Evolutionary conservation across 164 flowering plant species (phyloP), one percentile per base, ranked within the genome.

Genomic region (Umbellularia californica): DNA sequence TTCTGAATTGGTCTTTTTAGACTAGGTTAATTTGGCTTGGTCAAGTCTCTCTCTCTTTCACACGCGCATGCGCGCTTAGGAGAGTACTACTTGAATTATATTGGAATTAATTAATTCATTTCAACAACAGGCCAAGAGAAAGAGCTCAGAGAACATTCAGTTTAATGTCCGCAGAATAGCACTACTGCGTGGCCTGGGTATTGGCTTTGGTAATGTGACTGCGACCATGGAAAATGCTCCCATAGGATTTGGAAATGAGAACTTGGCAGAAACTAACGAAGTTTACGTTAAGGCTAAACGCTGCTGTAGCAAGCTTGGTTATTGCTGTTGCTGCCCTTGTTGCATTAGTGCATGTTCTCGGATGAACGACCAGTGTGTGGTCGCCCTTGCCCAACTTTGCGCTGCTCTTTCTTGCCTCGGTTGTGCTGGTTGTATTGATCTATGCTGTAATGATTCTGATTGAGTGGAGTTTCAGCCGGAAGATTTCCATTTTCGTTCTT

Each of bases 251-350:
- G 84, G 78, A 41, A 86, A 83, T 65, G 58, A 25, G 10, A 72
- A 73, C 15, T 13, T 67, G 24, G 15, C 28, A 10, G 97, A 85
- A 20, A 5, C 75, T 15, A 95, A 88, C 50, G 76, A 82, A 0
- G 75, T 87, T n/a, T 82, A 74, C 0, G 86, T 77, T 74, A 92
- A 91, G 33, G 88, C 94, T 52, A 83, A 89, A 17, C 84, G 82
- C 68, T 90, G 90, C 71, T 90, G 91, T 28, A 77, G 80, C 25
- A 83, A 28, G 58, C 58, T 89, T 72, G 83, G 84, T 60, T 72
- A 72, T 10, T 72, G 68, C 62, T 91, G 96, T 80, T 92, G 98
- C 69, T 89, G 98, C 65, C 78, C 84, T 86, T 88, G 97, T 81
- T 88, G 94, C 79, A 83, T 95, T 77, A 77, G 77, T 66, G 50